Evolutionary conservation across 2,329 filamentous ascomycete genomes (phyloP).

Genomic region (Dissoconium aciculare): DNA sequence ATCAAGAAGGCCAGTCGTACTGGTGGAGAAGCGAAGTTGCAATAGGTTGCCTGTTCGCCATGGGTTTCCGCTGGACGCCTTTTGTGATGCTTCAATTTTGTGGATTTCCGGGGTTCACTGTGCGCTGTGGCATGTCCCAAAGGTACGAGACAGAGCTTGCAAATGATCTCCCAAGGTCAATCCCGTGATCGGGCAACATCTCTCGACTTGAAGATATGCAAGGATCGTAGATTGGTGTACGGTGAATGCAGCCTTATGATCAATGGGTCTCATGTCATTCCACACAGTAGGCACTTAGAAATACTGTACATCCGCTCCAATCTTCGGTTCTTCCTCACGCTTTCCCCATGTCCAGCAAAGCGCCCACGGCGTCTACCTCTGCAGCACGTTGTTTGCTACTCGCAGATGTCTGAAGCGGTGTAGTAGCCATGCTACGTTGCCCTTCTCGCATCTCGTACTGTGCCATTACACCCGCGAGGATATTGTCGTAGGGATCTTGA

Average conservation of each 20-base stretch:
- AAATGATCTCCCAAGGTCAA: too few relatives aligned
- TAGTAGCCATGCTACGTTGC: conserved; percentile 14
- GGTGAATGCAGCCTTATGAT: too few relatives aligned
- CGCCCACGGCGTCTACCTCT: conserved; percentile 16
- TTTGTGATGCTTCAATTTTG: too few relatives aligned
- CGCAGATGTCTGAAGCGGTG: conserved; percentile 12
- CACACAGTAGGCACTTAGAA: neutral
- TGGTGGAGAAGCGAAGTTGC: neutral
- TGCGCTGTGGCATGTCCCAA: too few relatives aligned
- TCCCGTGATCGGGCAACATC: too few relatives aligned
- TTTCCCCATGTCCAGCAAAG: conserved; percentile 13
- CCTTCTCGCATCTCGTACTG: conserved; percentile 17
- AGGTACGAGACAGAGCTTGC: too few relatives aligned
- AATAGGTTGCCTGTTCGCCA: too few relatives aligned
- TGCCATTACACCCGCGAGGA: conserved; percentile 17
- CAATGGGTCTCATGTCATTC: neutral
- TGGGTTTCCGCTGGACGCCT: too few relatives aligned
- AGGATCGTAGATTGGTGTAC: too few relatives aligned
- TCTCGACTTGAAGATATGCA: too few relatives aligned
- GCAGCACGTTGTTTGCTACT: conserved; percentile 8
- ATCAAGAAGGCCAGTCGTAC: conserved; percentile 19
- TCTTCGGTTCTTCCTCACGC: conserved; percentile 4
- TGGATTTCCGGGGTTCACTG: too few relatives aligned
- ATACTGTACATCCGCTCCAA: neutral
- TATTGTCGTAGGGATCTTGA: conserved; percentile 23